These are phyloP conservation scores for Furcasterigmium sp. DNA, from an alignment of 2,329 filamentous ascomycete genomes.

Conservation along the genomic window DNA sequence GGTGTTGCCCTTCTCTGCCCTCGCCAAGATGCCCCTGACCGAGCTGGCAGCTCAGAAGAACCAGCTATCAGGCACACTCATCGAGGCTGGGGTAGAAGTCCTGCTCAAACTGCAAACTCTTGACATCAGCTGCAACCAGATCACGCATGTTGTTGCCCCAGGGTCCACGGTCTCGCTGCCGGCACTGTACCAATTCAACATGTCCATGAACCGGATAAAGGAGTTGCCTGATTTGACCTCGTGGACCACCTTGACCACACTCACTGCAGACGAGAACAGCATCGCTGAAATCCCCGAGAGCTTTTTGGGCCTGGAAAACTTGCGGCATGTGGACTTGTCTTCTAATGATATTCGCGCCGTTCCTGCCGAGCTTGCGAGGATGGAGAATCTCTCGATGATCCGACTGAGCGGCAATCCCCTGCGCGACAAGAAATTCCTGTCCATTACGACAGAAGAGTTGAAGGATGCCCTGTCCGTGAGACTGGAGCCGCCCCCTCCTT, in stretches of 20 bases:
- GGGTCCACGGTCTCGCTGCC: slow-evolving; percentile 56
- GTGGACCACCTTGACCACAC: slow-evolving; percentile 67
- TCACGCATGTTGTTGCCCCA: slow-evolving; percentile 48
- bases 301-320: slow-evolving; percentile 59
- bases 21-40: slow-evolving; percentile 63
- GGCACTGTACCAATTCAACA: slow-evolving; percentile 64
- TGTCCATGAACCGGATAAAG: slow-evolving; percentile 78
- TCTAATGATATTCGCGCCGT: slow-evolving; percentile 76
- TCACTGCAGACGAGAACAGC: slow-evolving; percentile 78
- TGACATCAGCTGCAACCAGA: slow-evolving; percentile 71
- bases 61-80: slow-evolving; percentile 66
- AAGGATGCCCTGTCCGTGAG: slow-evolving; percentile 67
- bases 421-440: slow-evolving; percentile 79
- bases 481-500: slow-evolving; percentile 51
- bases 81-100: slow-evolving; percentile 53
- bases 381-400: slow-evolving; percentile 72
- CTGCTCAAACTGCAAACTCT: slow-evolving; percentile 66
- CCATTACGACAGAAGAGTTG: slow-evolving; percentile 73
- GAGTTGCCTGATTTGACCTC: slow-evolving; percentile 66
- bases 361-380: slow-evolving; percentile 70
- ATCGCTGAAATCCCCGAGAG: slow-evolving; percentile 72
- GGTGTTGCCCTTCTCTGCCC: slow-evolving; percentile 61
- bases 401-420: slow-evolving; percentile 85
- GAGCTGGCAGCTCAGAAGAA: slow-evolving; percentile 77
- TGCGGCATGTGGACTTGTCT: slow-evolving; percentile 77